Percentiles rank a stretch among this genome's conserved stretches.
phyloP scores from a whole-genome alignment of 805 yeast species.

The Wickerhamiella cacticola region DNA sequence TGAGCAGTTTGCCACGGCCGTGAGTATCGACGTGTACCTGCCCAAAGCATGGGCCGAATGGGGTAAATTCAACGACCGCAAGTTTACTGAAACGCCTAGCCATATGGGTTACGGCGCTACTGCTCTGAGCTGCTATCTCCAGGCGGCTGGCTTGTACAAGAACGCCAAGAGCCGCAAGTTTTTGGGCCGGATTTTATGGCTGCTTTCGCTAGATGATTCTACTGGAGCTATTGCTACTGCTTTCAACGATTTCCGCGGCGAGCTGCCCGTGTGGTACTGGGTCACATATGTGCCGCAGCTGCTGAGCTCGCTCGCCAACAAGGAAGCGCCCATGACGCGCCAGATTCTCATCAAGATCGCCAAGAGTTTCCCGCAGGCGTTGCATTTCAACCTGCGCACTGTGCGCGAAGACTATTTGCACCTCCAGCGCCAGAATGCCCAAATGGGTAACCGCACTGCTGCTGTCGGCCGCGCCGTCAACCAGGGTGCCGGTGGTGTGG shows the following conservation, averaged over 20 bases:
- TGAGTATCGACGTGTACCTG: constrained; percentile 81
- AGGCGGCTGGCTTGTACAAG: constrained; percentile 94
- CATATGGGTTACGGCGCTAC: constrained; percentile 79
- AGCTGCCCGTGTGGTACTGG: constrained; percentile 99
- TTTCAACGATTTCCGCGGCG: constrained; percentile 85
- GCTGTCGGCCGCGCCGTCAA: constrained; percentile 14
- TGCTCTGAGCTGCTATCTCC: constrained; percentile 90
- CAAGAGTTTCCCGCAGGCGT: constrained; percentile 92
- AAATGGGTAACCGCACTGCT: constrained; percentile 17
- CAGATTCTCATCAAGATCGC: constrained; percentile 85
- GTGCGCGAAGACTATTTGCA: constrained; percentile 89
- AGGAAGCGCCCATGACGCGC: constrained; percentile 81
- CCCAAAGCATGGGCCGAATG: constrained; percentile 99
- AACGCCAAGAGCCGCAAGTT: constrained; percentile 81
- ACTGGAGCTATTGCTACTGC: constrained; percentile 72
- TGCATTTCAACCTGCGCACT: constrained; percentile 90
- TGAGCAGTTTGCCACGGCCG: constrained; percentile 96
- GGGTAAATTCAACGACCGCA: constrained; percentile 89
- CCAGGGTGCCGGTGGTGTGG: neutral
- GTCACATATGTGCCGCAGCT: constrained; percentile 92
- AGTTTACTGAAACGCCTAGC: constrained; percentile 71
- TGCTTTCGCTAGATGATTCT: constrained; percentile 79
- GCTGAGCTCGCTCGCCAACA: constrained; percentile 76
- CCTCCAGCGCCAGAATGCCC: constrained; percentile 54
- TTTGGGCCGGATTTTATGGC: constrained; percentile 84